Conservation (phyloP, 116 monocot genomes). For the Trichopus zeylanicus region DNA sequence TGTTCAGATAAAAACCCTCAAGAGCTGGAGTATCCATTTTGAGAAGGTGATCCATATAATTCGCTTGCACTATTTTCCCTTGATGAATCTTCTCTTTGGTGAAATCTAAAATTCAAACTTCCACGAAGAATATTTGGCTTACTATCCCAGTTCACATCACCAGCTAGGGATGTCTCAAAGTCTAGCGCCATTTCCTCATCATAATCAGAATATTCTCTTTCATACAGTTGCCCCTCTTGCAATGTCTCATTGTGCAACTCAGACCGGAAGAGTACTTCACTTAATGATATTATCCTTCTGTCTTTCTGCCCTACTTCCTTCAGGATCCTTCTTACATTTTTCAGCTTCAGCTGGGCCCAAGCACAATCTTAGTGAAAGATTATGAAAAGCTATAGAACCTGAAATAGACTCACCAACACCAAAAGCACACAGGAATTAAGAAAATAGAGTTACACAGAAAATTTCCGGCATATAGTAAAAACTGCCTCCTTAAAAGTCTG, state of each 20-base stretch:
- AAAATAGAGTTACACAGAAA: too few relatives aligned
- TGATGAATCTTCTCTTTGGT: slow-evolving; percentile 31
- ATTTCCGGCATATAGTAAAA: too few relatives aligned
- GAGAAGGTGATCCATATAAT: slow-evolving; percentile 26
- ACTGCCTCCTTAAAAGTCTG: too few relatives aligned
- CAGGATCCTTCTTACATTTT: slow-evolving; percentile 40
- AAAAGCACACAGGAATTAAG: too few relatives aligned
- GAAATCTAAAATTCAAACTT: slow-evolving; percentile 77
- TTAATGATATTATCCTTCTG: slow-evolving; percentile 41
- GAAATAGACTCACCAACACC: too few relatives aligned
- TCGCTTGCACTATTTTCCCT: slow-evolving; percentile 36
- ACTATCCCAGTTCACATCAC: slow-evolving; percentile 51
- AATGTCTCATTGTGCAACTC: slow-evolving; percentile 34
- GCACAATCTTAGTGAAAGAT: too few relatives aligned
- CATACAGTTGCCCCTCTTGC: slow-evolving; percentile 36
- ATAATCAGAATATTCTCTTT: slow-evolving; percentile 85
- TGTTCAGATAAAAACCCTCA: slow-evolving; percentile 67
- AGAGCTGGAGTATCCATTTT: slow-evolving; percentile 25
- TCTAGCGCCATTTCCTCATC: slow-evolving; percentile 89
- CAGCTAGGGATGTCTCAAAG: slow-evolving; percentile 79
- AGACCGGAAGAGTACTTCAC: slow-evolving; percentile 50
- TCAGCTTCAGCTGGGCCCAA: slow-evolving; percentile 52
- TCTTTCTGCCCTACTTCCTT: slow-evolving; percentile 23
- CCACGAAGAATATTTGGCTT: slow-evolving; percentile 61
- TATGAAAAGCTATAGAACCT: too few relatives aligned